Conservation (phyloP, 345 rosid species). For the Citrus unshiu region DNA sequence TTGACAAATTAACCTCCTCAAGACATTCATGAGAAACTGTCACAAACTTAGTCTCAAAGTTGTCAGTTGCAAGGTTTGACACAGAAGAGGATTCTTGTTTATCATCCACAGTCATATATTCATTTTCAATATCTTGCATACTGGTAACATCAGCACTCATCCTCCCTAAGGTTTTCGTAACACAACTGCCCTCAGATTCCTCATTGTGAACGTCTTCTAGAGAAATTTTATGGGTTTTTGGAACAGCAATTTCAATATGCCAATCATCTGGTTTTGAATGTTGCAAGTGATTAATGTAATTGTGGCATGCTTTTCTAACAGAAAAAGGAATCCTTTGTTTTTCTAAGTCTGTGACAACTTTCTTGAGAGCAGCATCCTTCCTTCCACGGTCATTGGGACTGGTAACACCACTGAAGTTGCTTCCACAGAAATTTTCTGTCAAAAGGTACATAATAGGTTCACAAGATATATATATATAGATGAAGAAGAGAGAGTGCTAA, state of each 20-base stretch:
- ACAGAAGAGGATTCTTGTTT: slow-evolving; percentile 59
- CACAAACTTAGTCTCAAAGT: slow-evolving; percentile 45
- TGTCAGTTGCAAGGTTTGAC: slow-evolving; percentile 41
- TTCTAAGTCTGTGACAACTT: slow-evolving; percentile 38
- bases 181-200: slow-evolving; percentile 79
- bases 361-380: slow-evolving; percentile 47
- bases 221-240: slow-evolving; percentile 40
- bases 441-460: not conserved
- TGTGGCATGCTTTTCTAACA: slow-evolving; percentile 39
- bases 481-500: not conserved
- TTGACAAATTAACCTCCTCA: slow-evolving; percentile 33
- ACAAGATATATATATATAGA: not conserved
- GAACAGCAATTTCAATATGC: slow-evolving; percentile 74
- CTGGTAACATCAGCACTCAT: slow-evolving; percentile 34
- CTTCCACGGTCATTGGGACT: slow-evolving; percentile 43
- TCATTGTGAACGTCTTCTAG: slow-evolving; percentile 48
- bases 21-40: slow-evolving; percentile 46
- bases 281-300: slow-evolving; percentile 34
- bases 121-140: slow-evolving; percentile 47
- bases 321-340: slow-evolving; percentile 57
- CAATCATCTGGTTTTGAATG: slow-evolving; percentile 60
- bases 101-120: slow-evolving; percentile 52
- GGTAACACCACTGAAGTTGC: slow-evolving; percentile 51
- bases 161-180: slow-evolving; percentile 57
- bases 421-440: slow-evolving; percentile 62